A percentile compares a stretch with the other conserved stretches of the same genome.
These are phyloP conservation scores for Trichosanthes cucumerina DNA, from an alignment of 306 rosid species.

Conservation along the genomic window DNA sequence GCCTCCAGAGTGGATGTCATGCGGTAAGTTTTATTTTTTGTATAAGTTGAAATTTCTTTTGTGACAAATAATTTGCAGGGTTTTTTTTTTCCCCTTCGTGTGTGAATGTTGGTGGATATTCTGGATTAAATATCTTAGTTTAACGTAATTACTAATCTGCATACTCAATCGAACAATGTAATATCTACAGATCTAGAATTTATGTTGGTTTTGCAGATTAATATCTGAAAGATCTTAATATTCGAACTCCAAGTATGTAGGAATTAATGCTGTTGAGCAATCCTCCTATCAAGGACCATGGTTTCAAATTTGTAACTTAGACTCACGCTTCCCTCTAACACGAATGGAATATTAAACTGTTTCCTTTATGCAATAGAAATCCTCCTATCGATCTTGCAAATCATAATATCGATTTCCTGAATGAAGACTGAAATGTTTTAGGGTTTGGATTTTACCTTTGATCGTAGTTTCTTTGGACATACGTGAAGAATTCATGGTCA, in stretches of 20 bases:
- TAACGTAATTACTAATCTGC: not conserved
- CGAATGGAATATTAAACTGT: not conserved
- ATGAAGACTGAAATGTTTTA: not conserved
- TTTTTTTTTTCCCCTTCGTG: not conserved
- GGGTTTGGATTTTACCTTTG: not conserved
- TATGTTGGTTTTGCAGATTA: not conserved
- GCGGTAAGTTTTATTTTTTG: slow-evolving; percentile 41
- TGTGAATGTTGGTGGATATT: not conserved
- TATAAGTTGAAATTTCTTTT: not conserved
- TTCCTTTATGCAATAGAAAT: not conserved
- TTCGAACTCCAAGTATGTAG: not conserved
- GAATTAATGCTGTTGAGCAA: not conserved
- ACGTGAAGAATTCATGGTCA: not conserved
- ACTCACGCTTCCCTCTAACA: not conserved
- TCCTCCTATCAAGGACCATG: not conserved
- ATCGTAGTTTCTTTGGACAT: not conserved
- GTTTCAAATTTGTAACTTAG: not conserved
- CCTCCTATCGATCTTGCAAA: not conserved
- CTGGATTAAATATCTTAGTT: not conserved
- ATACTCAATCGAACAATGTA: not conserved
- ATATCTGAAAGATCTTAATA: not conserved
- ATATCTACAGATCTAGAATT: not conserved
- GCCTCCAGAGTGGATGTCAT: slow-evolving; percentile 72
- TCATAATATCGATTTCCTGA: not conserved
- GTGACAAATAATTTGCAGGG: not conserved